phyloP scores from a whole-genome alignment of 768 basidiomycete genomes.

The Mycena leptocephala region DNA sequence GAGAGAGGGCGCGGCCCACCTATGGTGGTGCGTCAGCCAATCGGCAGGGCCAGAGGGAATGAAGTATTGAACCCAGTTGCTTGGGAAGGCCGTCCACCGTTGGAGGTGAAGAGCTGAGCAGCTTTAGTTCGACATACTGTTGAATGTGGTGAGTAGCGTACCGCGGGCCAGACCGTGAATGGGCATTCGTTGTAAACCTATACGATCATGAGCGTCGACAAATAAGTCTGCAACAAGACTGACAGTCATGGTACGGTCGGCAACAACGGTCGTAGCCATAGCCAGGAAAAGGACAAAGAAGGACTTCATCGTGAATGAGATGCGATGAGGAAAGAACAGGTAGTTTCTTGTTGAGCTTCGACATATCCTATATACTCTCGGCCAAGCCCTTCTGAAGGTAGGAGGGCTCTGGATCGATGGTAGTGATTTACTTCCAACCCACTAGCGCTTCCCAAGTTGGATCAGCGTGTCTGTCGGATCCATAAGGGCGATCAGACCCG shows the following conservation, averaged over 20 bases:
- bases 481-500: no score
- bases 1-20: constrained; percentile 2
- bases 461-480: neutral
- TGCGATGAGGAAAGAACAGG: constrained; percentile 11
- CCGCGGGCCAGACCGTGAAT: constrained; percentile 26
- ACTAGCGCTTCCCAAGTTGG: no score
- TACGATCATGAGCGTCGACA: neutral
- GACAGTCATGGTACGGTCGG: constrained; percentile 22
- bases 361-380: constrained; percentile 10
- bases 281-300: constrained; percentile 8
- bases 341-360: constrained; percentile 12
- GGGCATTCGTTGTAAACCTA: constrained; percentile 21
- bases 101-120: constrained; percentile 27
- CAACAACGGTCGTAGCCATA: constrained; percentile 9
- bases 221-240: constrained; percentile 10
- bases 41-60: constrained; percentile 9
- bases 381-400: neutral
- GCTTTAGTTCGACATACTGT: constrained; percentile 7
- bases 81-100: constrained; percentile 24
- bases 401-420: no score
- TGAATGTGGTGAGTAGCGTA: neutral
- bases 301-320: constrained; percentile 21
- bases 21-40: constrained; percentile 5
- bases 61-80: constrained; percentile 18
- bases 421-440: no score